Evolutionary conservation across 2,329 filamentous ascomycete genomes (phyloP).

Genomic region (Fusarium bactridioides): DNA sequence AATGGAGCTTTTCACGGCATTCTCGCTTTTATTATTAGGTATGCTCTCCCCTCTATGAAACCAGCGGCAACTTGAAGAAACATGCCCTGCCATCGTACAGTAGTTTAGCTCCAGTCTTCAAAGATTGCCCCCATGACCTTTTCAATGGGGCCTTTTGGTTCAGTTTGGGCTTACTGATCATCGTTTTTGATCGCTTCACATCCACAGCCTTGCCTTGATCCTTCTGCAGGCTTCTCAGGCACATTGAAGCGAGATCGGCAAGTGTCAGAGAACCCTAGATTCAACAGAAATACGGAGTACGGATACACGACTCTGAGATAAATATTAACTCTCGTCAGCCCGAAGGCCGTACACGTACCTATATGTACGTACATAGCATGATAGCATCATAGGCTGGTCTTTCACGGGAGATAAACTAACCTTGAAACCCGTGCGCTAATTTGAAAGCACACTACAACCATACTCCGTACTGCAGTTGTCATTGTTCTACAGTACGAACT

Average conservation of each 20-base stretch:
- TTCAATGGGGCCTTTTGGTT: background rate
- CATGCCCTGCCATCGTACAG: background rate
- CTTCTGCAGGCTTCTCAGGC: background rate
- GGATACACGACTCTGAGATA: background rate
- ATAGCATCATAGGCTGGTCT: background rate
- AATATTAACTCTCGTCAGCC: background rate
- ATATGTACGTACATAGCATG: background rate
- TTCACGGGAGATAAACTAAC: background rate
- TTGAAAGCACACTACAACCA: background rate
- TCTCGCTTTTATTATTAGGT: background rate
- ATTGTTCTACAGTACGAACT: background rate
- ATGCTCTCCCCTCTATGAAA: background rate
- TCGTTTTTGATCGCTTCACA: background rate
- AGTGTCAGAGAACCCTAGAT: background rate
- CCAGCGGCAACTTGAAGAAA: background rate
- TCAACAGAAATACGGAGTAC: background rate
- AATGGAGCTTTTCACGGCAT: background rate
- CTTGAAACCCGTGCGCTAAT: conserved; percentile 6
- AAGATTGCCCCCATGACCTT: background rate
- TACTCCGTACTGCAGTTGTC: background rate
- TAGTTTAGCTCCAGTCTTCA: background rate
- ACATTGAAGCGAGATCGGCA: background rate
- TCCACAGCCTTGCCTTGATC: background rate
- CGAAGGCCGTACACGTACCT: background rate
- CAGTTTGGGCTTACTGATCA: background rate